Evolutionary conservation across 2,329 filamentous ascomycete genomes (phyloP).

Genomic region (Raffaelea arxii): DNA sequence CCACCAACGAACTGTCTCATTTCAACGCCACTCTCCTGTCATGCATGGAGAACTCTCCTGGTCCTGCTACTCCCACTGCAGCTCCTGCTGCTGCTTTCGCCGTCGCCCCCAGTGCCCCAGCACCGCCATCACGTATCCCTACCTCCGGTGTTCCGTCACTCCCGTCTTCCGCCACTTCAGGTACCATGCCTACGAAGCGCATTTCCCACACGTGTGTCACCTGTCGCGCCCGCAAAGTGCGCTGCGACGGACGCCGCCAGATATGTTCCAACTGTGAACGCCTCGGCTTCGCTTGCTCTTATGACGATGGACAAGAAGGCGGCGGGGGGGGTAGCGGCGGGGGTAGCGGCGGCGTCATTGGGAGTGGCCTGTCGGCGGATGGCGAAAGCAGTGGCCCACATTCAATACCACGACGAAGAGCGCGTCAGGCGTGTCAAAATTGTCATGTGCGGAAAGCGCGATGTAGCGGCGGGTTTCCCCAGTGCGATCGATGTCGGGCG

Average conservation of each 20-base stretch:
- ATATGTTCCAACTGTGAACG: constrained; percentile 50
- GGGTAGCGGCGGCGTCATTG: background rate
- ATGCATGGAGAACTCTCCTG: too few species aligned
- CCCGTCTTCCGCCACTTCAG: background rate
- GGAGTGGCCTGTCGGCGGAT: constrained; percentile 14
- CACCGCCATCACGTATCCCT: too few species aligned
- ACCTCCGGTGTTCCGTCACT: too few species aligned
- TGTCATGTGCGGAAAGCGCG: constrained; percentile 50
- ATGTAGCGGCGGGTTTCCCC: constrained; percentile 47
- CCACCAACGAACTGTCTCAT: too few species aligned
- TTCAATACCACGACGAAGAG: constrained; percentile 39
- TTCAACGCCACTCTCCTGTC: too few species aligned
- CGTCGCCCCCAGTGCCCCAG: too few species aligned
- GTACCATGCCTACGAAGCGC: constrained; percentile 20
- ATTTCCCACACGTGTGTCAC: constrained; percentile 42
- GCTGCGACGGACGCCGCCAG: constrained; percentile 43
- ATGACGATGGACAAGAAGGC: constrained; percentile 32
- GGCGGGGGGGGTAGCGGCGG: constrained; percentile 16
- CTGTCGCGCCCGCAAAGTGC: constrained; percentile 47
- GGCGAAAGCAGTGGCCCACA: constrained; percentile 21
- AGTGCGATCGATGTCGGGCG: constrained; percentile 40
- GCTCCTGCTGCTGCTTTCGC: too few species aligned
- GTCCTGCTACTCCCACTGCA: too few species aligned
- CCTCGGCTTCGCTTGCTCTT: constrained; percentile 47
- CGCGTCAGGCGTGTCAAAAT: constrained; percentile 46